Conservation (phyloP, 768 basidiomycete species). For the Panaeolus papilionaceus region DNA sequence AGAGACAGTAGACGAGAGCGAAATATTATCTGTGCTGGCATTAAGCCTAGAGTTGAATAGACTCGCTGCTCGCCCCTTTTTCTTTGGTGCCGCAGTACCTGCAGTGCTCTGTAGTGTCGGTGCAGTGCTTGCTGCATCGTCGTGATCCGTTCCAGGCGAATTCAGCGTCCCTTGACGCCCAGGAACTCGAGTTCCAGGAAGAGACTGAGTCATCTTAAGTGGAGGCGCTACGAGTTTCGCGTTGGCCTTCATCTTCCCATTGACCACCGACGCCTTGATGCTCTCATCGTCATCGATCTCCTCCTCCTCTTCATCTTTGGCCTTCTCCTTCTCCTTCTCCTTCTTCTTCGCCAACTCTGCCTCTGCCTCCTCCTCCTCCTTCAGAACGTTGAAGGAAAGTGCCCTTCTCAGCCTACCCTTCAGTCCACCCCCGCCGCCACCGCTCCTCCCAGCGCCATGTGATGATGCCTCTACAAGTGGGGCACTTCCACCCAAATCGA, state of each 20-base stretch:
- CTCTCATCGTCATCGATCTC: slow-evolving; percentile 53
- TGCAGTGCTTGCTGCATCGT: slow-evolving; percentile 48
- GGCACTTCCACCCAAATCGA: slow-evolving; percentile 57
- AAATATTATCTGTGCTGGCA: slow-evolving; percentile 93
- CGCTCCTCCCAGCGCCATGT: slow-evolving; percentile 26
- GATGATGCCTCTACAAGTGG: slow-evolving; percentile 49
- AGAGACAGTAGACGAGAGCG: slow-evolving; percentile 91
- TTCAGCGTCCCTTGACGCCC: slow-evolving; percentile 29
- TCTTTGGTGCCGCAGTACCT: slow-evolving; percentile 55
- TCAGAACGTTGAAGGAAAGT: slow-evolving; percentile 65
- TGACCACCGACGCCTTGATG: slow-evolving; percentile 48
- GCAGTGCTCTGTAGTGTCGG: slow-evolving; percentile 56
- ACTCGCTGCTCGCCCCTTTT: slow-evolving; percentile 72
- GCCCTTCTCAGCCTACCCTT: slow-evolving; percentile 66
- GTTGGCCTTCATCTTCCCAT: slow-evolving; percentile 41
- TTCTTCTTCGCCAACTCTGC: slow-evolving; percentile 44
- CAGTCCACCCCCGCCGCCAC: slow-evolving; percentile 18
- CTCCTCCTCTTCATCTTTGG: slow-evolving; percentile 57
- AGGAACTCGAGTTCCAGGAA: slow-evolving; percentile 5
- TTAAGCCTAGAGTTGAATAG: slow-evolving; percentile 91
- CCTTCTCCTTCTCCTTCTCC: slow-evolving; percentile 76
- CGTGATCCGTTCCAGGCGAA: slow-evolving; percentile 38
- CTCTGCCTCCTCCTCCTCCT: slow-evolving; percentile 46
- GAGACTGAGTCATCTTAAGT: slow-evolving; percentile 1
- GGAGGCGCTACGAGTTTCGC: slow-evolving; percentile 19